A percentile compares a stretch with the other conserved stretches of the same genome.
phyloP scores from a whole-genome alignment of 2,329 filamentous ascomycete species.

The Paraphaeosphaeria minitans region DNA sequence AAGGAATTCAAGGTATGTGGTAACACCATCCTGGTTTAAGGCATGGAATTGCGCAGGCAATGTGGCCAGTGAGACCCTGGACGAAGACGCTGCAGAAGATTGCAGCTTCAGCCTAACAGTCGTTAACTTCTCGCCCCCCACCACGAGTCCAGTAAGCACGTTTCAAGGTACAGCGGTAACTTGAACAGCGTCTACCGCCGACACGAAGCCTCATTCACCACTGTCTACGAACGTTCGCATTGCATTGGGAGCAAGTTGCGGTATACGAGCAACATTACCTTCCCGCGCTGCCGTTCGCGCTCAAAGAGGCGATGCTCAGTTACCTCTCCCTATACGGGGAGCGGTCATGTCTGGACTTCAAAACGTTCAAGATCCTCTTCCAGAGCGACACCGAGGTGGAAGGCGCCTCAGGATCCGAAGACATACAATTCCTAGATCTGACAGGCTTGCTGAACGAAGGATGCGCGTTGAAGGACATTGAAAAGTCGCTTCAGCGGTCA shows the following conservation, averaged over 20 bases:
- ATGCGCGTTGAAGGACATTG: slow-evolving; percentile 56
- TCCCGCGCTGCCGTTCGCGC: slow-evolving; percentile 54
- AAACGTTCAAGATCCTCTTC: slow-evolving; percentile 59
- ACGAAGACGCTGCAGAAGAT: not conserved
- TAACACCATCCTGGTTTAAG: not conserved
- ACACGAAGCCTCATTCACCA: slow-evolving; percentile 55
- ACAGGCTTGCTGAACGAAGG: slow-evolving; percentile 55
- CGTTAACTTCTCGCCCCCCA: not conserved
- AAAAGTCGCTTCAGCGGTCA: slow-evolving; percentile 48
- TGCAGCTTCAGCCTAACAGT: not conserved
- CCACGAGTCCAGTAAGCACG: not conserved
- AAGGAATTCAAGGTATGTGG: slow-evolving; percentile 34
- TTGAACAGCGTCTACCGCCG: slow-evolving; percentile 37
- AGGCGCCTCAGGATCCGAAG: slow-evolving; percentile 48
- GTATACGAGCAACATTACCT: slow-evolving; percentile 63
- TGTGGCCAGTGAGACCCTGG: not conserved
- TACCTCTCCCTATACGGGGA: slow-evolving; percentile 60
- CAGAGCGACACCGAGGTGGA: slow-evolving; percentile 40
- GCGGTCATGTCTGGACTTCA: slow-evolving; percentile 45
- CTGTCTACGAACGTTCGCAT: slow-evolving; percentile 59
- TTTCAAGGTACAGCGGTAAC: slow-evolving; percentile 26
- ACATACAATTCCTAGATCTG: slow-evolving; percentile 59
- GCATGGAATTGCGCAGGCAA: not conserved
- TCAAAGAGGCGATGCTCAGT: slow-evolving; percentile 61
- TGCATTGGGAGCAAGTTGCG: slow-evolving; percentile 61